Conservation (phyloP, 2,329 filamentous ascomycete species). For the Ascochyta fabae region DNA sequence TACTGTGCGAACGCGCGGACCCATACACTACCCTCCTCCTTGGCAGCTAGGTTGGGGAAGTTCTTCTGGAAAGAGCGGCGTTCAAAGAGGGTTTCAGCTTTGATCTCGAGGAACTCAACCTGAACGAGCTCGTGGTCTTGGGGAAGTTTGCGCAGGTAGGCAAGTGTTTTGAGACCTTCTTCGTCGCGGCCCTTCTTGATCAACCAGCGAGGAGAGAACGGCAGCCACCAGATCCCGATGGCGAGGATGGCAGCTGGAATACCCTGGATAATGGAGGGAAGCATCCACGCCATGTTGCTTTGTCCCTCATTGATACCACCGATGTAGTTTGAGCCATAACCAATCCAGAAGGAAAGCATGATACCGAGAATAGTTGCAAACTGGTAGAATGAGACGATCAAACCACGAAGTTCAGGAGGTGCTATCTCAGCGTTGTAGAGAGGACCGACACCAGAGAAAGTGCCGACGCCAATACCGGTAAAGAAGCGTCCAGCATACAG, state of each 20-base stretch:
- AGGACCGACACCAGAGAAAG: slow-evolving; percentile 55
- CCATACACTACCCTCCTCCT: slow-evolving; percentile 53
- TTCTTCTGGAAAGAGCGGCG: slow-evolving; percentile 52
- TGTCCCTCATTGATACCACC: slow-evolving; percentile 50
- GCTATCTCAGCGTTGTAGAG: slow-evolving; percentile 55
- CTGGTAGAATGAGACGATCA: slow-evolving; percentile 40
- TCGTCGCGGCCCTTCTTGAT: slow-evolving; percentile 37
- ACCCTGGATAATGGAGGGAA: slow-evolving; percentile 37
- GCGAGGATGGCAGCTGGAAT: slow-evolving; percentile 34
- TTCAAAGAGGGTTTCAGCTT: slow-evolving; percentile 55
- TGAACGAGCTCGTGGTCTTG: slow-evolving; percentile 48
- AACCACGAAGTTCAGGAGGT: slow-evolving; percentile 36
- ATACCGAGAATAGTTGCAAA: slow-evolving; percentile 41
- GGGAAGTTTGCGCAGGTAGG: slow-evolving; percentile 41
- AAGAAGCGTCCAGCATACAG: slow-evolving; percentile 59
- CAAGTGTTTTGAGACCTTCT: slow-evolving; percentile 28
- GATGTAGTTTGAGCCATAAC: slow-evolving; percentile 47
- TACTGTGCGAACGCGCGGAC: slow-evolving; percentile 59
- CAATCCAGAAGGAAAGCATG: slow-evolving; percentile 44
- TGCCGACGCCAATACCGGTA: slow-evolving; percentile 58
- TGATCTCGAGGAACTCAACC: slow-evolving; percentile 57
- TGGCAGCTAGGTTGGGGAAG: slow-evolving; percentile 55
- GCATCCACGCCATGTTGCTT: slow-evolving; percentile 34
- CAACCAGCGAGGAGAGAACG: slow-evolving; percentile 36
- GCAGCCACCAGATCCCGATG: slow-evolving; percentile 36